Evolutionary conservation across 495 filamentous ascomycete genomes (phyloP).

Genomic region (Glarea lozoyensis): DNA sequence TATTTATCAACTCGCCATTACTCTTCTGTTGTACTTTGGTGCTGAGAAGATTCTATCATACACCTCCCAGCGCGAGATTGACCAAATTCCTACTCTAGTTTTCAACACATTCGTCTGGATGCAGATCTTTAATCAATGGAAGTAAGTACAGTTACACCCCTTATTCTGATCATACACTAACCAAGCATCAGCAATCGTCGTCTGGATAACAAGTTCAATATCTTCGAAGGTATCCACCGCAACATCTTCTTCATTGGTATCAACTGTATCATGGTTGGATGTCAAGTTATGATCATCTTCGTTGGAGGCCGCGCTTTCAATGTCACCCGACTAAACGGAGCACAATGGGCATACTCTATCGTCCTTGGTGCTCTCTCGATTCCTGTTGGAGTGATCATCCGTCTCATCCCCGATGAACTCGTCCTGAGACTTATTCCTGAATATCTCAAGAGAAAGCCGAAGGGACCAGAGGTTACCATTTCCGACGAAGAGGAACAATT

Average conservation of each 20-base stretch:
- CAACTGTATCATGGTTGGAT: constrained; percentile 68
- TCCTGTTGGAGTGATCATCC: constrained; percentile 62
- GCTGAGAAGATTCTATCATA: constrained; percentile 48
- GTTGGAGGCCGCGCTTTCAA: constrained; percentile 66
- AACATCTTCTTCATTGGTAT: constrained; percentile 84
- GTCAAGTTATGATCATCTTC: constrained; percentile 74
- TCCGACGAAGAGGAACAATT: constrained; percentile 67
- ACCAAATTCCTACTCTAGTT: constrained; percentile 60
- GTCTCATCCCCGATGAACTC: constrained; percentile 53
- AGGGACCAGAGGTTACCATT: constrained; percentile 44
- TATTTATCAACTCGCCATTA: constrained; percentile 70
- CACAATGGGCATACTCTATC: constrained; percentile 72
- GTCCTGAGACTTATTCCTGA: constrained; percentile 60
- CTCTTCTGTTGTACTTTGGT: constrained; percentile 71
- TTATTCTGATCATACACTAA: constrained; percentile 22
- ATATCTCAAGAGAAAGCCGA: constrained; percentile 55
- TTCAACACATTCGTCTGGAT: constrained; percentile 97
- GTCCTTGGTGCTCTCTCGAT: constrained; percentile 64
- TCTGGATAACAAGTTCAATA: constrained; percentile 82
- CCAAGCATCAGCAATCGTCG: constrained; percentile 58
- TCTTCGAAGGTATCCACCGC: constrained; percentile 68
- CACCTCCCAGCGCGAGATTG: constrained; percentile 32
- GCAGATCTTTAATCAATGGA: constrained; percentile 95
- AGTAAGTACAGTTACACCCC: constrained; percentile 44
- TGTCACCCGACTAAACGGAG: constrained; percentile 53